Percentiles rank a stretch among this genome's conserved stretches.
Evolutionary conservation across 192 early-diverging fungal species (phyloP).

Genomic region (Backusella tuberculispora): DNA sequence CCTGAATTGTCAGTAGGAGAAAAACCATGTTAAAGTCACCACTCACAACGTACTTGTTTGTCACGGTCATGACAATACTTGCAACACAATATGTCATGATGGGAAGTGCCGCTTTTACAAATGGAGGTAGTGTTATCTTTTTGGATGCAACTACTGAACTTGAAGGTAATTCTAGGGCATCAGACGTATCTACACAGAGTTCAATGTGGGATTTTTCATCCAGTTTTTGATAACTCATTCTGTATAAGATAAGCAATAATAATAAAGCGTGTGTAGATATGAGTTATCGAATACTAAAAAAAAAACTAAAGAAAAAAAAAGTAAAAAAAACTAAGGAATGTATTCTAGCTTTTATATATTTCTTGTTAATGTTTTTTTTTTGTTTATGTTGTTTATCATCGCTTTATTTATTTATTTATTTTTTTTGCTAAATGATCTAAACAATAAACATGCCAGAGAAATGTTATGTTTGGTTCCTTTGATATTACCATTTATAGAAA

Average conservation of each 20-base stretch:
- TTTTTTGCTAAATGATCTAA: neutral
- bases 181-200: constrained; percentile 12
- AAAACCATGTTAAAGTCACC: constrained; percentile 80
- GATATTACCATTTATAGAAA: constrained; percentile 16
- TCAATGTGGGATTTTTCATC: neutral
- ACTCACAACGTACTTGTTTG: constrained; percentile 82
- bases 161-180: constrained; percentile 1
- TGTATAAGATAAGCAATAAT: neutral
- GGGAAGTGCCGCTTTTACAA: constrained; percentile 52
- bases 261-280: too few species aligned
- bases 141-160: constrained; percentile 8
- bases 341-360: neutral
- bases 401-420: neutral
- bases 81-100: constrained; percentile 83
- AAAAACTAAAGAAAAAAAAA: neutral
- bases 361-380: too few species aligned
- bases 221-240: neutral
- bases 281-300: neutral
- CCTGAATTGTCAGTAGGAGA: constrained; percentile 76
- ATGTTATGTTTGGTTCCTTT: constrained; percentile 7
- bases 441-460: constrained; percentile 16
- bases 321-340: neutral
- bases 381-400: neutral
- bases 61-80: constrained; percentile 86
- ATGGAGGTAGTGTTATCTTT: constrained; percentile 16